Evolutionary conservation across 2,329 filamentous ascomycete genomes (phyloP), one percentile per base, ranked within the genome.

Genomic region (Pyrenochaeta sp.): DNA sequence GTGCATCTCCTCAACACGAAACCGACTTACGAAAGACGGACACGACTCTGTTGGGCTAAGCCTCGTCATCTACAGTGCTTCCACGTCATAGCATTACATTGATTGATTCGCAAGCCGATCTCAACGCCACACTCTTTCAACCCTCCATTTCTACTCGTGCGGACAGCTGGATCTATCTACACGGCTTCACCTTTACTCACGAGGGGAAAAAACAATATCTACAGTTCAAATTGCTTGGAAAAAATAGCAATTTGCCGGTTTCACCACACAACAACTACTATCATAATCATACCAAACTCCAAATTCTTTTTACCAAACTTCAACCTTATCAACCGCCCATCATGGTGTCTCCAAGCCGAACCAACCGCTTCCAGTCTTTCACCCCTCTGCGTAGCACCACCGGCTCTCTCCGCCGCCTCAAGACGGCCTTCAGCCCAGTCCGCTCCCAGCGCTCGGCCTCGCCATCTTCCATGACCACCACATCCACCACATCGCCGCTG

Each of bases 311-410:
- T n/a, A n/a, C n/a, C n/a, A n/a, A n/a, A n/a, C n/a, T n/a, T n/a
- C n/a, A n/a, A n/a, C n/a, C n/a, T n/a, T n/a, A n/a, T 36, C 29
- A 45, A 32, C 42, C 51, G 51, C 27, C 51, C 45, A 37, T 48
- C 33, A 54, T 74, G 71, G 59, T 60, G 50, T 64, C 66, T 30
- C 53, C 64, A 48, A 68, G 63, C 66, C 71, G 69, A 64, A 64
- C 66, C 59, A 73, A 74, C 71, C 74, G 72, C 68, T 74, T 74
- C 71, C 63, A 68, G 39, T 68, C 71, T 64, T 75, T 74, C 66
- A 67, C 66, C 31, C 67, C 70, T 29, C 60, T 73, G 47, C 73
- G 72, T 64, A 66, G 57, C 47, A 61, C 69, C 17, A 55, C 55
- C 20, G 55, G 52, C 52, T 69, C 64, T 33, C 68, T 73, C 56